Evolutionary conservation across 164 flowering plant species (phyloP), one percentile per base, ranked within the genome.

Genomic region (Brasenia schreberi): DNA sequence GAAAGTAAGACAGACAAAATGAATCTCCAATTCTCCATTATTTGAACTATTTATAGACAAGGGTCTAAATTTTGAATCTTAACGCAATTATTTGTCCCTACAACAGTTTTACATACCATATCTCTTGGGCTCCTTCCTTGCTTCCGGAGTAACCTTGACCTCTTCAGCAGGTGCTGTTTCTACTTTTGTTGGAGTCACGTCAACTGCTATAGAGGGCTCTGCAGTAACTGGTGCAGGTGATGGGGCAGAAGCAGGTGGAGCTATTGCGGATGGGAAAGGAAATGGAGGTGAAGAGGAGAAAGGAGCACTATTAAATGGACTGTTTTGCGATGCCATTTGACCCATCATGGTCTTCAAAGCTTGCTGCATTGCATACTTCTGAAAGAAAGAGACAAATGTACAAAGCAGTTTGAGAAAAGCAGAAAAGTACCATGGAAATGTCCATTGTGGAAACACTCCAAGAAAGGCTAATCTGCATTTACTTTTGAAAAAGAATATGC

Each of bases 301-400:
- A 17, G 77, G 74, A 76, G 85, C 53, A 77, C 73, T 80, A 53
- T 66, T 75, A 69, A 82, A 83, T 65, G 76, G 94, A 64, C 67
- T 79, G 65, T 81, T 84, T 68, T 84, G 86, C 17, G 86, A 42
- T 69, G 81, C 71, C 98, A 89, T 88, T 81, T 84, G 90, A 53
- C 87, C 86, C 90, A 86, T 86, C 83, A 90, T 12, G 65, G 85
- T 83, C 76, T 90, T 90, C 67, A 88, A 78, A 81, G 97, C 94
- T 83, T 88, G 92, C 81, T 93, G 94, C 97, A 89, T 93, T 53
- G 98, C 98, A 77, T 82, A 87, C 77, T 90, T 86, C 98, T 93
- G 90, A 66, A 65, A 68, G 49, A 71, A 73, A 49, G 16, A 49
- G 14, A 49, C 4, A 7, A 42, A 69, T n/a, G 16, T 45, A 33